Base-by-base conservation (phyloP, 306 rosid genomes). In the Fagus crenata region DNA sequence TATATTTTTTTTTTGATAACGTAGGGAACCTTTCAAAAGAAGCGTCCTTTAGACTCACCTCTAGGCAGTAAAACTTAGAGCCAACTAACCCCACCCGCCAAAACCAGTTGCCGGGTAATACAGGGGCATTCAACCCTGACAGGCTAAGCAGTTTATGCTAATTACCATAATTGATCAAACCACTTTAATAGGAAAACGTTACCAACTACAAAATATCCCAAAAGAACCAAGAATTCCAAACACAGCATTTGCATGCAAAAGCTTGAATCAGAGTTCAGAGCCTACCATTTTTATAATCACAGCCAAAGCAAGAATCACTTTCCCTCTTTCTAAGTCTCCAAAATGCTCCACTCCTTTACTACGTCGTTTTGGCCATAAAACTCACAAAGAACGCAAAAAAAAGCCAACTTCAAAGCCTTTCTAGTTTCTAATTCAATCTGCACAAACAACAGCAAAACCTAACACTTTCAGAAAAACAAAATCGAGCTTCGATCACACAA, bases 271-370 rank as follows among this genome's bases (percentile, higher is more conserved):
- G 15, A 54, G 73, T 85, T 70, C 6, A 39, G 33, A 77, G 56
- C 76, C 51, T 85, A 87, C 95, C 95, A 90, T 87, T 74, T 74
- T 14, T 69, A 53, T 75, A 37, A 59, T 81, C 71, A 12, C 18
- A 75, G 67, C 49, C 46, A 22, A 65, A 31, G 15, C 75, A 71
- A 36, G 59, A 49, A 59, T 54, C 78, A 73, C 78, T 15, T 54
- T 77, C 43, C 74, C 67, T 71, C 67, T 53, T 35, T 8, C 35
- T 14, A 71, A 22, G 75, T 71, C 40, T 39, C 78, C 77, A 63
- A 46, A 72, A 79, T 55, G 55, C 77, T 36, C n/a, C 13, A 71
- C 73, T 7, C 79, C 69, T 58, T 68, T 64, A 59, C 87, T 31
- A 74, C 75, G 75, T 71, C 55, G 14, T 58, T 33, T 60, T 42